Base-by-base conservation (phyloP, 352 stramenopile genomes). In the Phytophthora colocasiae region DNA sequence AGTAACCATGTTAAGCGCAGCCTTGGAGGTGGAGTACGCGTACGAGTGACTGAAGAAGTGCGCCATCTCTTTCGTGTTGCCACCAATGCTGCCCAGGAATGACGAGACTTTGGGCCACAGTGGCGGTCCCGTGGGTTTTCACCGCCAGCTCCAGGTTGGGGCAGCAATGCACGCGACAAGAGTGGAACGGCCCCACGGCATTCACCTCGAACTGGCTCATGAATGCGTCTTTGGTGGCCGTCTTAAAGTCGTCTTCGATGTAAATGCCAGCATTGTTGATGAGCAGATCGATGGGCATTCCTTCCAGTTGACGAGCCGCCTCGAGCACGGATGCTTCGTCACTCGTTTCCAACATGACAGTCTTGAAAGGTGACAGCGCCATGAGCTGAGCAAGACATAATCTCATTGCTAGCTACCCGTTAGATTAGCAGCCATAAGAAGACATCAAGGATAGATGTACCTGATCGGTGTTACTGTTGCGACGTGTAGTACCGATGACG, bases 1-100 rank as follows among this genome's bases (percentile, higher is more conserved):
- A 31, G 63, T 87, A 51, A 88, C 65, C 63, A 82, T 87, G 63
- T 94, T 94, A 45, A 89, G 69, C 6, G 75, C 86, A 11, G 79
- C 58, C 63, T 92, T 91, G 51, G 77, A 89, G 22, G 81, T 71
- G 39, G 80, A 58, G 67, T 94, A 92, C 17, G 69, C 81, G 62
- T 88, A 90, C 6, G 66, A 40, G 11, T 64, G 62, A 32, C 83
- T 14, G 17, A 65, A 55, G 22, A 50, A 53, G 6, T 41, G 31
- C 1, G 43, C 45, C 4, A 4, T 57, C 32, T 71, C 63, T 1
- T 55, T 74, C 11, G 54, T 56, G 52, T 84, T 89, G 40, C 61
- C 58, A 11, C 41, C 32, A 45, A 91, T 75, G 43, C 79, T 87
- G 43, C 80, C 84, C 45, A 87, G 17, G n/a, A 60, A 54, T 2